Evolutionary conservation across 192 early-diverging fungal species (phyloP), one percentile per base, ranked within the genome.

Genomic region (Coemansia aciculifera): DNA sequence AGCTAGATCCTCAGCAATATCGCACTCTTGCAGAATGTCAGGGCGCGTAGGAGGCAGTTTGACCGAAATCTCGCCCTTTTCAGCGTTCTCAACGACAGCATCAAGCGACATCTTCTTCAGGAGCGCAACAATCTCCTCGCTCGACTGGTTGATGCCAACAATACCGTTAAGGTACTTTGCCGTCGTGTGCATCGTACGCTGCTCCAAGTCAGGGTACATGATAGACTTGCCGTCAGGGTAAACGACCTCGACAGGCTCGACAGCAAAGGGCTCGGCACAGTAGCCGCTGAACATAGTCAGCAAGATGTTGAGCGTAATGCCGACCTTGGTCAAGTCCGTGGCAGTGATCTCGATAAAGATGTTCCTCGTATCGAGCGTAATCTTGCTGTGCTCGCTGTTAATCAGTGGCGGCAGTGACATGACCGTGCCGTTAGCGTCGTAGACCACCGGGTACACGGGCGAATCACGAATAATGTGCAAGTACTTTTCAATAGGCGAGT

Each of bases 331-430:
- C 68, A 93, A 67, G 81, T 98, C 96, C 23, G 95, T 98, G 23
- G 94, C 98, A 5, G 98, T 99, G 76, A 91, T 92, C 85, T 99
- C 98, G 79, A 99, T 96, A 57, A 99, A 91, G 40, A 99, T 91
- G 69, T 99, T 98, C 82, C 90, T 93, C 48, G 98, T 98, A 36
- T 90, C 84, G 39, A 96, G 81, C 23, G 87, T 91, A 76, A 99
- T 99, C 85, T 99, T 99, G 71, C 95, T 96, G 79, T 96, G 93
- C 65, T 99, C 88, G 68, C 93, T 88, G 88, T 99, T 99, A 88
- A 99, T 99, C 78, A 99, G 95, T 29, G 98, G 98, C 36, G 98
- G 98, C 65, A 99, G 84, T 48, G 96, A 98, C 74, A 95, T 85
- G 19, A 99, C 95, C 43, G 79, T 81, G 57, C 88, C 87, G 21